Percentiles rank a stretch among this genome's conserved stretches.
Evolutionary conservation across 106 monocot species (phyloP).

Genomic region (Allium cepa): DNA sequence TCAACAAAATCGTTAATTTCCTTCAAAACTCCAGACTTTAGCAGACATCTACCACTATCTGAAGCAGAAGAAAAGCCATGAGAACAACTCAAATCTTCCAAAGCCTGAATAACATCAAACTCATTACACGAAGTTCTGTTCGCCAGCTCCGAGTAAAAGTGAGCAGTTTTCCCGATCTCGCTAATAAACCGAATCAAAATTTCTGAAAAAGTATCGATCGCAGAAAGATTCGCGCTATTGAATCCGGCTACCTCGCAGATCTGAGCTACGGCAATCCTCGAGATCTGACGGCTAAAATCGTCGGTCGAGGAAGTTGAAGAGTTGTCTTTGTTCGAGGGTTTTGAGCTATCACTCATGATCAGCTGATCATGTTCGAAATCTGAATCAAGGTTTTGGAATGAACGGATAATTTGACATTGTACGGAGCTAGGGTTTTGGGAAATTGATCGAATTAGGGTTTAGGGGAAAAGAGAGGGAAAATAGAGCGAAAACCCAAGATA

Average conservation of each 20-base stretch:
- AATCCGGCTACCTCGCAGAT: conserved; percentile 74
- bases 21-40: conserved; percentile 47
- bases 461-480: no score
- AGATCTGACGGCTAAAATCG: conserved; percentile 57
- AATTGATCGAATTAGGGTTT: no score
- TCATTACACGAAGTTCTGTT: conserved; percentile 58
- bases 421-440: neutral
- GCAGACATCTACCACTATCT: conserved; percentile 30
- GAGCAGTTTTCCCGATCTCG: conserved; percentile 53
- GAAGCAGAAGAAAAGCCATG: conserved; percentile 35
- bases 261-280: conserved; percentile 66
- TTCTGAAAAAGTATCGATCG: conserved; percentile 63
- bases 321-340: neutral
- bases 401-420: conserved; percentile 5
- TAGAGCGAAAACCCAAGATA: no score
- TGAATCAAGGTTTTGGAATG: neutral
- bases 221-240: conserved; percentile 47
- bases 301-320: conserved; percentile 7
- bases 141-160: conserved; percentile 52
- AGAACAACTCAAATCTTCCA: conserved; percentile 49
- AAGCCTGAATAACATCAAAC: conserved; percentile 72
- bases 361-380: conserved; percentile 10
- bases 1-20: conserved; percentile 53
- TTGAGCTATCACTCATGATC: conserved; percentile 34
- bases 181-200: conserved; percentile 49